Evolutionary conservation across 2,329 filamentous ascomycete species (phyloP).

Genomic region (Curvularia hawaiiensis): DNA sequence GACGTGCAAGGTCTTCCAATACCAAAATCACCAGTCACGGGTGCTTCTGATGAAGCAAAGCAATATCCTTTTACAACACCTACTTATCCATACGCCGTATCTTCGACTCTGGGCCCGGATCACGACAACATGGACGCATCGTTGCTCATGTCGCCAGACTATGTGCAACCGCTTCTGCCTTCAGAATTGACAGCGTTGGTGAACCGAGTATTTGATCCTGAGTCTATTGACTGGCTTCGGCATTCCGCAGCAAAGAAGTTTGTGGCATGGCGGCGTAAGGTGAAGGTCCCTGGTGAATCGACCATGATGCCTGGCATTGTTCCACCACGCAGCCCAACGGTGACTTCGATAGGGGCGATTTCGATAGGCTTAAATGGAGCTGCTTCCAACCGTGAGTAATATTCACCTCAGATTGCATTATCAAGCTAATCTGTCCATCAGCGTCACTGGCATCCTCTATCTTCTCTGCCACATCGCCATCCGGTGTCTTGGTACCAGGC

Average conservation of each 20-base stretch:
- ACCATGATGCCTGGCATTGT: conserved; percentile 34
- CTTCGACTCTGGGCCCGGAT: conserved; percentile 73
- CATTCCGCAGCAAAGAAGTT: conserved; percentile 84
- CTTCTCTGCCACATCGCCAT: conserved; percentile 44
- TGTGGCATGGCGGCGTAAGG: conserved; percentile 68
- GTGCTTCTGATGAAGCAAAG: conserved; percentile 18
- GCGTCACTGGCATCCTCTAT: conserved; percentile 45
- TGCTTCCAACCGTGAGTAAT: conserved; percentile 31
- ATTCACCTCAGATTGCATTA: neutral
- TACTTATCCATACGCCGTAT: conserved; percentile 72
- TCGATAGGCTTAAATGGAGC: conserved; percentile 38
- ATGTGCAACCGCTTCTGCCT: conserved; percentile 76
- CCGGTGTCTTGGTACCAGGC: conserved; percentile 46
- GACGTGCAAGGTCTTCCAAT: conserved; percentile 40
- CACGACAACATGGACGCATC: conserved; percentile 89
- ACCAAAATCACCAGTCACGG: conserved; percentile 6
- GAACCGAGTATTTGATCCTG: conserved; percentile 74
- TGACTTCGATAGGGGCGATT: conserved; percentile 39
- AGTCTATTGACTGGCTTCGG: conserved; percentile 80
- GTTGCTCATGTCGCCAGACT: conserved; percentile 89
- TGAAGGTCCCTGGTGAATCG: conserved; percentile 33
- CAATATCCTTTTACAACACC: conserved; percentile 40
- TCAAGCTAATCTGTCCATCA: conserved; percentile 24
- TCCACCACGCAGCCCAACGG: conserved; percentile 34
- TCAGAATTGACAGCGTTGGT: conserved; percentile 77